A percentile compares a stretch with the other conserved stretches of the same genome.
phyloP scores from a whole-genome alignment of 2,329 filamentous ascomycete species.

The Fusarium tricinctum region DNA sequence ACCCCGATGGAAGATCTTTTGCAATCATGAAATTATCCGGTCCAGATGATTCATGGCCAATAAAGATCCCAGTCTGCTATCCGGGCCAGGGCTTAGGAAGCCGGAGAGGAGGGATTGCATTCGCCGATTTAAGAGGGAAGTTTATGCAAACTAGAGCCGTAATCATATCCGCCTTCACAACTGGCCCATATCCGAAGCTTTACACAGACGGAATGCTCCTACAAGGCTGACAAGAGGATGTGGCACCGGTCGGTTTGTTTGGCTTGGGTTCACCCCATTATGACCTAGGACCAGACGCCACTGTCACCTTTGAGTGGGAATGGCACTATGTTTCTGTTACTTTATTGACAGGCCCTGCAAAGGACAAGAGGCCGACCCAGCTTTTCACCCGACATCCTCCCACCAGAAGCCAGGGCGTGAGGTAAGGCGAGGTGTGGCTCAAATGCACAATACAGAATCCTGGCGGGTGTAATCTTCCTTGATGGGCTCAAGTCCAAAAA shows the following conservation, averaged over 20 bases:
- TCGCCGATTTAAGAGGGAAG: constrained; percentile 16
- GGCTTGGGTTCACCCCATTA: constrained; percentile 35
- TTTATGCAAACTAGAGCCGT: constrained; percentile 38
- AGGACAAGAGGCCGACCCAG: constrained; percentile 25
- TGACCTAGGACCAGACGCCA: constrained; percentile 42
- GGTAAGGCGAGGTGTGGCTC: constrained; percentile 40
- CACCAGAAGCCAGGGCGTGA: constrained; percentile 33
- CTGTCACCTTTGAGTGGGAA: constrained; percentile 45
- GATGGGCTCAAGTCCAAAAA: constrained; percentile 35
- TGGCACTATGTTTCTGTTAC: constrained; percentile 43
- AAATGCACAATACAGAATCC: constrained; percentile 32
- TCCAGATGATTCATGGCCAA: constrained; percentile 15
- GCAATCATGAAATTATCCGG: constrained; percentile 28
- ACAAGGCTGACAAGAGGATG: constrained; percentile 45
- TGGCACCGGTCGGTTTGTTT: constrained; percentile 44
- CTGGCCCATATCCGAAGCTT: constrained; percentile 26
- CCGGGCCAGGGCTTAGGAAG: constrained; percentile 1
- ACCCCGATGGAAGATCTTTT: constrained; percentile 24
- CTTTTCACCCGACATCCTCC: constrained; percentile 34
- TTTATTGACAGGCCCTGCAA: constrained; percentile 33
- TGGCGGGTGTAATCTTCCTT: constrained; percentile 37
- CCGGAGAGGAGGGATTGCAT: constrained; percentile 18
- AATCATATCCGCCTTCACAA: constrained; percentile 25
- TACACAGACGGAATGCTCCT: constrained; percentile 37
- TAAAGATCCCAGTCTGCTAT: constrained; percentile 18